A percentile compares a stretch with the other conserved stretches of the same genome.
Evolutionary conservation across 2,329 filamentous ascomycete genomes (phyloP).

Genomic region (Diaporthe sp.): DNA sequence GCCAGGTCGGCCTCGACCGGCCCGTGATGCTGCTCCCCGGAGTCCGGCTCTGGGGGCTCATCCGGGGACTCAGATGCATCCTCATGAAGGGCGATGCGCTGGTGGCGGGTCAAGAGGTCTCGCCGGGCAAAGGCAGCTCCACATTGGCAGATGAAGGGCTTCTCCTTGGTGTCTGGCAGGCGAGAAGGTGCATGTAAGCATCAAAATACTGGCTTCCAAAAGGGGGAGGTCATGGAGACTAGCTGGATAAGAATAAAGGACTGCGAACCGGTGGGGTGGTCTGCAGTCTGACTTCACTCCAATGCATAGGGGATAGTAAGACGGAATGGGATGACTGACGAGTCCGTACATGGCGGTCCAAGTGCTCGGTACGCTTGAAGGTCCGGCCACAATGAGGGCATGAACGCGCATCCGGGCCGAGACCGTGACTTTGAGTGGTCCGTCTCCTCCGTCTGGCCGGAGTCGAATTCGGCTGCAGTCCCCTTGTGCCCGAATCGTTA

Average conservation of each 20-base stretch:
- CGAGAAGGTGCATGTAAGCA: background rate
- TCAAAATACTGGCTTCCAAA: background rate
- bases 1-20: conserved; percentile 48
- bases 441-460: conserved; percentile 4
- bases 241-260: background rate
- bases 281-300: background rate
- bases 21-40: conserved; percentile 48
- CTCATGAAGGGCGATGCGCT: conserved; percentile 55
- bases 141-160: conserved; percentile 61
- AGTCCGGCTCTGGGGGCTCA: conserved; percentile 42
- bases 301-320: background rate
- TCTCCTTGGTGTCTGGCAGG: conserved; percentile 61
- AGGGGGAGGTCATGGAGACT: background rate
- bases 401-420: conserved; percentile 44
- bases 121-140: conserved; percentile 60
- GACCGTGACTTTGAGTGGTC: conserved; percentile 41
- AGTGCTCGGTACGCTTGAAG: conserved; percentile 62
- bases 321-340: conserved; percentile 51
- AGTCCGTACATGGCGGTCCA: conserved; percentile 61
- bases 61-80: conserved; percentile 43
- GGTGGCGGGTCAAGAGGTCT: conserved; percentile 60
- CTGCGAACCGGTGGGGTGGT: background rate
- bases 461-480: conserved; percentile 11
- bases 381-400: conserved; percentile 59
- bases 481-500: background rate